These are phyloP conservation scores for Irpex sp. DNA, from an alignment of 1,284 basidiomycete genomes.

Conservation along the genomic window DNA sequence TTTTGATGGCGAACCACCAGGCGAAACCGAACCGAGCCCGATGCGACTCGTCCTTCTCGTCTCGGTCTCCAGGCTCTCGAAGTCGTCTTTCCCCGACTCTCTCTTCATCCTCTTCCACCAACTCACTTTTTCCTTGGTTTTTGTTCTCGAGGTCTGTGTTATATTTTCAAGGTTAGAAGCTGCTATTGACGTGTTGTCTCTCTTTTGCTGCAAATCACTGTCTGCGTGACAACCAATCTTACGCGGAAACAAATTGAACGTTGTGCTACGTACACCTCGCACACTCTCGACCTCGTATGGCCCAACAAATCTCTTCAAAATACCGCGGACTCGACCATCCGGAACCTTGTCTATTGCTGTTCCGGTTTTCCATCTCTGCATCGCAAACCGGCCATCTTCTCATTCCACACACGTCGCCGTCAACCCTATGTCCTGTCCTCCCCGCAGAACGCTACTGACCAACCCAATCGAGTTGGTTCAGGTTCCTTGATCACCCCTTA, in stretches of 20 bases:
- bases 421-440: not conserved
- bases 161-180: not conserved
- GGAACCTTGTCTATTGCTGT: not conserved
- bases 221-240: not conserved
- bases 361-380: not conserved
- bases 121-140: not conserved
- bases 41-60: not conserved
- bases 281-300: not conserved
- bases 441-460: not conserved
- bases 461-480: not conserved
- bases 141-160: not conserved
- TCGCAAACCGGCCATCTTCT: not conserved
- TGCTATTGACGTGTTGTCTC: not conserved
- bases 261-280: not conserved
- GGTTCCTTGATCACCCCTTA: slow-evolving; percentile 1
- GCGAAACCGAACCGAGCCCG: slow-evolving; percentile 1
- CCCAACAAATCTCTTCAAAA: not conserved
- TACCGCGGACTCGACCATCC: not conserved
- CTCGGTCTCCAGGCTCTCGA: not conserved
- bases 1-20: not conserved
- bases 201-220: not conserved
- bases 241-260: not conserved
- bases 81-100: slow-evolving; percentile 8
- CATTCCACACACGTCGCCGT: not conserved
- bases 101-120: slow-evolving; percentile 3